These are phyloP conservation scores for Annulohypoxylon truncatum DNA, from an alignment of 2,329 filamentous ascomycete species.

Conservation along the genomic window DNA sequence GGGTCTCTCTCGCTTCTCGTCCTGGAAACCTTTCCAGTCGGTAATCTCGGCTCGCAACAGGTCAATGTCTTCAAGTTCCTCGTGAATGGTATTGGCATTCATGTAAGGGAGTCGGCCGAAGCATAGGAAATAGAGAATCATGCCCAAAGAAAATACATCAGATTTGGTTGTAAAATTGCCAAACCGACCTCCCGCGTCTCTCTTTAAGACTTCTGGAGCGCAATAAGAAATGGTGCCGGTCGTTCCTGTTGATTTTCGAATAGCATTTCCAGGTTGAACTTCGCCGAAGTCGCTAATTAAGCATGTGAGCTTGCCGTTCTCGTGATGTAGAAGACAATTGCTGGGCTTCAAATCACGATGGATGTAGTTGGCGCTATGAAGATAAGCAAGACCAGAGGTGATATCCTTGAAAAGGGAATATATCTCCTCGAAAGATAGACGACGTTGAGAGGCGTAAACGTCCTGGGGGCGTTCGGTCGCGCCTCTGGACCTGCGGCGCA, in stretches of 20 bases:
- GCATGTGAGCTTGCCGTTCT: constrained; percentile 77
- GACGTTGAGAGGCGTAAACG: constrained; percentile 56
- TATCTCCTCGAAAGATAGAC: constrained; percentile 84
- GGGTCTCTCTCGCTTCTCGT: constrained; percentile 77
- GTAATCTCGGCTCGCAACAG: constrained; percentile 86
- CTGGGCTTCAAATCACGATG: constrained; percentile 96
- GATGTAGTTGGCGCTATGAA: constrained; percentile 92
- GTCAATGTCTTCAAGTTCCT: constrained; percentile 93
- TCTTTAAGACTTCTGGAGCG: constrained; percentile 88
- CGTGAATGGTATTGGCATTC: constrained; percentile 84
- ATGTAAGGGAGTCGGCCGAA: constrained; percentile 89
- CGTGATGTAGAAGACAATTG: constrained; percentile 89
- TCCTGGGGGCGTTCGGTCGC: constrained; percentile 72
- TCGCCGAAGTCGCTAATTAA: constrained; percentile 98
- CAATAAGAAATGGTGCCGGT: constrained; percentile 98
- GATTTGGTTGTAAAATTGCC: constrained; percentile 98
- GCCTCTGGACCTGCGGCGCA: constrained; percentile 84
- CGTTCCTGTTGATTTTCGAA: constrained; percentile 88
- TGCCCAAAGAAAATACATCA: constrained; percentile 96
- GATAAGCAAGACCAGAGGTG: constrained; percentile 87
- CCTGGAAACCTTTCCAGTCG: constrained; percentile 87
- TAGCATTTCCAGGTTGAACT: constrained; percentile 84
- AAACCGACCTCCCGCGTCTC: constrained; percentile 75
- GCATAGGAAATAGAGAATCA: constrained; percentile 99
- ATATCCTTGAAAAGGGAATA: constrained; percentile 98